Percentiles rank a stretch among this genome's conserved stretches.
Conservation (phyloP, 306 rosid species). For the Cicer yamashitae region DNA sequence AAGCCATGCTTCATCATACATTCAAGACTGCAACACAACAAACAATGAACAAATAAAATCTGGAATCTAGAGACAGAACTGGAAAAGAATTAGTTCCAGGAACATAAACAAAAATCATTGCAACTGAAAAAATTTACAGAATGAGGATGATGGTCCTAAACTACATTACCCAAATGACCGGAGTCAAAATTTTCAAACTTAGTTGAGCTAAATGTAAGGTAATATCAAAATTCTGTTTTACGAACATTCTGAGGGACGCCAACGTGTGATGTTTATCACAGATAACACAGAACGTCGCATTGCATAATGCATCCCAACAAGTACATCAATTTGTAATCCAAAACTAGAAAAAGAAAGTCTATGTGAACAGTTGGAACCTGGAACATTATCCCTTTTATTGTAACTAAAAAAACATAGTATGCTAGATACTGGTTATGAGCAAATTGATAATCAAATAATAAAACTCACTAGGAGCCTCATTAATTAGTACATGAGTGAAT, state of each 20-base stretch:
- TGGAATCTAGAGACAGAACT: background rate
- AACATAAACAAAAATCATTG: too few relatives aligned
- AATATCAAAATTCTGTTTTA: slow-evolving; percentile 9
- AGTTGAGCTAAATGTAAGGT: slow-evolving; percentile 12
- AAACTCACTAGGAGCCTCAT: slow-evolving; percentile 8
- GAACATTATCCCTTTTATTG: slow-evolving; percentile 7
- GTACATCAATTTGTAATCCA: slow-evolving; percentile 18
- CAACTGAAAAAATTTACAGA: too few relatives aligned
- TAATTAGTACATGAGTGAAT: slow-evolving; percentile 4
- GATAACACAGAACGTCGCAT: background rate
- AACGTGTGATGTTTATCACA: background rate
- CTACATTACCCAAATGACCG: background rate
- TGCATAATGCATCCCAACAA: slow-evolving; percentile 21
- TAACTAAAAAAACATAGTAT: slow-evolving; percentile 16
- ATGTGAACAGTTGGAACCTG: slow-evolving; percentile 16
- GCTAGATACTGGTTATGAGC: slow-evolving; percentile 22
- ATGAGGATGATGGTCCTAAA: background rate
- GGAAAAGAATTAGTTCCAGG: background rate
- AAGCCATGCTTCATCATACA: slow-evolving; percentile 2
- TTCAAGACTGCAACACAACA: background rate
- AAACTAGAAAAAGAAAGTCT: slow-evolving; percentile 25
- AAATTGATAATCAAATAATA: slow-evolving; percentile 36
- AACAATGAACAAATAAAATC: background rate
- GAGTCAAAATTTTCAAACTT: slow-evolving; percentile 5
- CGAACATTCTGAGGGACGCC: background rate